Evolutionary conservation across 2,329 filamentous ascomycete genomes (phyloP).

Genomic region (Geosmithia putterillii): DNA sequence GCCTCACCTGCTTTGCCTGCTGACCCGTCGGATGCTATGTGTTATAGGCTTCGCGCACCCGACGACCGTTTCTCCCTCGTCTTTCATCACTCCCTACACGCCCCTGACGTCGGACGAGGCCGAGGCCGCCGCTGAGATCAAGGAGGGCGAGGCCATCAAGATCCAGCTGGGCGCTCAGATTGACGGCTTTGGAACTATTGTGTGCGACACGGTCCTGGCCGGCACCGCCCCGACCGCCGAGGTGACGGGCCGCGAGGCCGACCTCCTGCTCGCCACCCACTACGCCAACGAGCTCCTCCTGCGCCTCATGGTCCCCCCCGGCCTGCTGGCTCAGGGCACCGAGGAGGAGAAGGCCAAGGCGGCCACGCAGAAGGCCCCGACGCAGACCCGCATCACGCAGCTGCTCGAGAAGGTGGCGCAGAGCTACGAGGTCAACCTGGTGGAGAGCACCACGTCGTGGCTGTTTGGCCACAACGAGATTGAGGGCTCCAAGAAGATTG

Average conservation of each 20-base stretch:
- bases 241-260: conserved; percentile 66
- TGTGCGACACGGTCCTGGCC: conserved; percentile 84
- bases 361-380: conserved; percentile 66
- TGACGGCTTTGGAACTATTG: conserved; percentile 90
- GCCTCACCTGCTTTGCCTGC: background rate
- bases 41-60: conserved; percentile 87
- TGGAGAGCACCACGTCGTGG: conserved; percentile 98
- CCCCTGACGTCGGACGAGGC: conserved; percentile 76
- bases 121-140: conserved; percentile 69
- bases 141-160: conserved; percentile 83
- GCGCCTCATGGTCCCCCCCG: conserved; percentile 83
- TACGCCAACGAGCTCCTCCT: conserved; percentile 94
- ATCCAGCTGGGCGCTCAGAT: conserved; percentile 99
- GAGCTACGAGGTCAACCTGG: conserved; percentile 79
- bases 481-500: conserved; percentile 95
- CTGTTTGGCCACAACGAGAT: conserved; percentile 95
- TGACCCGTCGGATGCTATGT: conserved; percentile 5
- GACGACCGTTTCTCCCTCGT: conserved; percentile 86
- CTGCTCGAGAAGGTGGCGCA: conserved; percentile 87
- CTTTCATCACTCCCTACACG: conserved; percentile 94
- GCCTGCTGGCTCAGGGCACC: conserved; percentile 66
- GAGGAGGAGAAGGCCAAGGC: conserved; percentile 96
- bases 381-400: conserved; percentile 75
- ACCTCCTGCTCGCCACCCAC: conserved; percentile 81
- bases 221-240: conserved; percentile 45